Base-by-base conservation (phyloP, 2,329 filamentous ascomycete genomes). In the Aspergillus hortae region DNA sequence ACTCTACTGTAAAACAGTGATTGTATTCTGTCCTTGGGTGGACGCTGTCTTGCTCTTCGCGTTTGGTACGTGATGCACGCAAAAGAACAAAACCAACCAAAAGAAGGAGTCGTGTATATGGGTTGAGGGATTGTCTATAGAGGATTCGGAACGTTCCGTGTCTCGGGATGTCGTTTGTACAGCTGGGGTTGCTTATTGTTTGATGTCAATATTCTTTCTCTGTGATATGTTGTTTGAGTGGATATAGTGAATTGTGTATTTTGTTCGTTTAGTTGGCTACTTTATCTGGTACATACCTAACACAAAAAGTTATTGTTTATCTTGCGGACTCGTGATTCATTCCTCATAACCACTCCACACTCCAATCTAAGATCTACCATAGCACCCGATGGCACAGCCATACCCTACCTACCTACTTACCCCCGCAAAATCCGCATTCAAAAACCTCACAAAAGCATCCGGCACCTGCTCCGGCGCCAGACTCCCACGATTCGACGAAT, bases 371-470 rank as follows among this genome's bases (percentile, higher is more conserved):
- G 2, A 38, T n/a, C 35, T 12, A 38, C 2, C 3, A 15, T 38
- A n/a, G 7, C 6, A 9, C 19, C 19, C 19, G 27, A 38, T 4
- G 7, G 3, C n/a, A n/a, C 12, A 6, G 14, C 5, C 14, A 38
- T 19, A 21, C 5, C 5, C 11, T 15, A 44, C 25, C 45, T 51
- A 44, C 46, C 45, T 51, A 44, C 46, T 51, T 47, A 53, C 61
- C 33, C 66, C 70, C 36, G 66, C 69, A 60, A 75, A 73, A 48
- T 74, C 73, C 23, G 66, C 67, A 61, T 76, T 76, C 55, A 77
- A 58, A 61, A 76, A 77, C 49, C 70, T 62, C 49, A 76, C 71
- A 69, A 77, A 77, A 6, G 73, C 73, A 63, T 74, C 71, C 1
- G 66, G 66, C 12, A 75, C 64, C 54, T 73, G 67, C 17, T 69